Evolutionary conservation across 805 yeast species (phyloP).

Genomic region (Hanseniaspora lachancei): DNA sequence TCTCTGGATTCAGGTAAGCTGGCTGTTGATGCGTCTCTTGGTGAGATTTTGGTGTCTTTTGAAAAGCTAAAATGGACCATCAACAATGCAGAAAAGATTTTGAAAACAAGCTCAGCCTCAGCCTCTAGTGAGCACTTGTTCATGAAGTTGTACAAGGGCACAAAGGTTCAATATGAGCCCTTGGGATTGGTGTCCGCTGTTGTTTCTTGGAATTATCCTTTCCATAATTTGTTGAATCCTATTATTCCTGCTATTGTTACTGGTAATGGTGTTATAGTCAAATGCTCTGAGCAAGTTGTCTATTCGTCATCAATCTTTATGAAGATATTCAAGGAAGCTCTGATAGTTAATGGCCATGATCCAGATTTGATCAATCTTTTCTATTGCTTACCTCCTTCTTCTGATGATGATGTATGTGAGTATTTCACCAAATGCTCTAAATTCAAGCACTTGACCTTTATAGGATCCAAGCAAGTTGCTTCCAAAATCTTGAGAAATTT

Average conservation of each 20-base stretch:
- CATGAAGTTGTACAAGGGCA: conserved; percentile 72
- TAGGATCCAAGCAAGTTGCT: conserved; percentile 92
- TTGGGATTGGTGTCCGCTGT: conserved; percentile 75
- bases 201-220: conserved; percentile 95
- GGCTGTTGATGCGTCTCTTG: conserved; percentile 89
- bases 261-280: conserved; percentile 82
- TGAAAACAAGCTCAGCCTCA: conserved; percentile 42
- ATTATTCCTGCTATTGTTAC: conserved; percentile 76
- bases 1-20: conserved; percentile 96
- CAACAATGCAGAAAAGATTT: conserved; percentile 61
- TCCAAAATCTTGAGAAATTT: conserved; percentile 77
- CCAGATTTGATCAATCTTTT: conserved; percentile 78
- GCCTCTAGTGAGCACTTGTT: conserved; percentile 80
- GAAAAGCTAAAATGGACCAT: conserved; percentile 88
- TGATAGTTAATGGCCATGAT: conserved; percentile 60
- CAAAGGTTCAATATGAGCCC: conserved; percentile 89
- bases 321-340: conserved; percentile 55
- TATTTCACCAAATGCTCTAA: conserved; percentile 73
- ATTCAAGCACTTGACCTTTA: conserved; percentile 78
- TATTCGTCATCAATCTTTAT: conserved; percentile 84
- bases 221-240: conserved; percentile 90
- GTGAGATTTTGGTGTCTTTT: conserved; percentile 87
- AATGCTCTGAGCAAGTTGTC: conserved; percentile 90
- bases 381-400: conserved; percentile 65
- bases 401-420: conserved; percentile 39